Evolutionary conservation across 2,329 filamentous ascomycete species (phyloP).

Genomic region (Fusarium dlaminii): DNA sequence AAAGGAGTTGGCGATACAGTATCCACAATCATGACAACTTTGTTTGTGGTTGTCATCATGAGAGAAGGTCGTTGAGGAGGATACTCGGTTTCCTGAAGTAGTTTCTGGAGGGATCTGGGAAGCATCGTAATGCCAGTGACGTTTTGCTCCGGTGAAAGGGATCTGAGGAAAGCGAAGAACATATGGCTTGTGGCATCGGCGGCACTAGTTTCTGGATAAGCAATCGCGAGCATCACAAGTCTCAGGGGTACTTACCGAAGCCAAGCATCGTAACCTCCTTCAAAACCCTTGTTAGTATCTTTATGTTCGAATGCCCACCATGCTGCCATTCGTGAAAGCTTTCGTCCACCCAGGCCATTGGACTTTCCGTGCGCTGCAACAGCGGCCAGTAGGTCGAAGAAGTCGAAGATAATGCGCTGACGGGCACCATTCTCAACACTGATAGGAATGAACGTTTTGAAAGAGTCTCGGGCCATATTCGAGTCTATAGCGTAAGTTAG

Average conservation of each 20-base stretch:
- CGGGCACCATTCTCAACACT: conserved; percentile 89
- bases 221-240: conserved; percentile 3
- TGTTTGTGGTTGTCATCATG: conserved; percentile 82
- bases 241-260: conserved; percentile 64
- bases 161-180: conserved; percentile 97
- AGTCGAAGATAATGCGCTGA: conserved; percentile 91
- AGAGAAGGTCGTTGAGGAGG: conserved; percentile 82
- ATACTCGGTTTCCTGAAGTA: conserved; percentile 93
- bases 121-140: conserved; percentile 84
- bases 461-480: conserved; percentile 88
- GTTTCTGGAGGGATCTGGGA: conserved; percentile 88
- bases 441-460: conserved; percentile 94
- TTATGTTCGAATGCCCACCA: conserved; percentile 98
- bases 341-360: conserved; percentile 92
- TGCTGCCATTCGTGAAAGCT: conserved; percentile 92
- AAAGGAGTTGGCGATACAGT: conserved; percentile 95
- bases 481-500: conserved; percentile 71
- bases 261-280: conserved; percentile 93
- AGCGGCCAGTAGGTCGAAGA: conserved; percentile 92
- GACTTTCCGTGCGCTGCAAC: conserved; percentile 92
- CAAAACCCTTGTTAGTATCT: conserved; percentile 90
- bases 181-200: conserved; percentile 96
- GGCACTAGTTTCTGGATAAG: conserved; percentile 65
- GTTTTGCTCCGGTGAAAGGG: conserved; percentile 81
- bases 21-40: conserved; percentile 97